Conservation (phyloP, 495 filamentous ascomycete species). For the Tetracladium setigerum region DNA sequence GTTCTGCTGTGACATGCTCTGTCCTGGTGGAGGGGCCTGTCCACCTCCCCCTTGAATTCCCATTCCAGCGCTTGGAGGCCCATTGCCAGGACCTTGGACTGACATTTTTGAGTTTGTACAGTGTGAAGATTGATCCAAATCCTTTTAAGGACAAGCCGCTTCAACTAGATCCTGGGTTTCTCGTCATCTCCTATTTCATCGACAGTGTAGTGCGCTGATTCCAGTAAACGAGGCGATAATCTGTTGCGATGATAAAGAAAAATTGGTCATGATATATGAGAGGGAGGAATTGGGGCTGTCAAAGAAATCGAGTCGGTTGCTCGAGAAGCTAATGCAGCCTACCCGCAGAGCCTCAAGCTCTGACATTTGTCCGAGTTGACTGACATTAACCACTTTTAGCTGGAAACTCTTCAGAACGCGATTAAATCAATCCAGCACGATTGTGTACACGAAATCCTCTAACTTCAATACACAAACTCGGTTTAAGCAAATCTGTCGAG, state of each 20-base stretch:
- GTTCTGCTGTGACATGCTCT: constrained; percentile 70
- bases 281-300: too few species aligned
- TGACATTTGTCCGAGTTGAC: neutral
- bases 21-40: constrained; percentile 31
- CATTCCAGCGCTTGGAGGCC: constrained; percentile 41
- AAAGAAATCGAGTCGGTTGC: too few species aligned
- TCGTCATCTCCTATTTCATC: too few species aligned
- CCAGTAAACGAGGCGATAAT: neutral
- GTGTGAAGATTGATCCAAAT: too few species aligned
- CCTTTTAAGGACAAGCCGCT: too few species aligned
- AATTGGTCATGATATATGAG: neutral
- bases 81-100: constrained; percentile 36
- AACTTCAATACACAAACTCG: too few species aligned
- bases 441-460: too few species aligned
- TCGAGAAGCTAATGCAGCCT: constrained; percentile 10
- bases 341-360: constrained; percentile 20
- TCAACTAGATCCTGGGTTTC: too few species aligned
- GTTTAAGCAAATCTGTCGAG: too few species aligned
- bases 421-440: too few species aligned
- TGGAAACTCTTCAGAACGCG: too few species aligned
- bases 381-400: neutral
- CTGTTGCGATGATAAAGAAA: neutral
- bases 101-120: constrained; percentile 10
- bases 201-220: neutral
- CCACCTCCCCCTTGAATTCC: constrained; percentile 40